Conservation (phyloP, 305 asterid genomes). For the Fraxinus latifolia region DNA sequence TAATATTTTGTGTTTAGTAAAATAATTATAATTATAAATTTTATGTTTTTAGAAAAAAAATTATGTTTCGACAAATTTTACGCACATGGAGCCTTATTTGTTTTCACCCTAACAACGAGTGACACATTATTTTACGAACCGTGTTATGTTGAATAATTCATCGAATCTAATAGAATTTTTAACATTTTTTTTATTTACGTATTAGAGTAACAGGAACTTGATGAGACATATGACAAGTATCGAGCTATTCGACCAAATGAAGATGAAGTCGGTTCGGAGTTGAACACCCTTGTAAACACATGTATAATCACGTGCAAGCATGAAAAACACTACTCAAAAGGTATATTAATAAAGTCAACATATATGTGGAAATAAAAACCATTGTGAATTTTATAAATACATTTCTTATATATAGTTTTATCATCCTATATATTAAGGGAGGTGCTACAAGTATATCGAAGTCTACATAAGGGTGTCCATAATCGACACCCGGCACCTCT, state of each 20-base stretch:
- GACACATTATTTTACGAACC: too few relatives aligned
- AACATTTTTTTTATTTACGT: neutral
- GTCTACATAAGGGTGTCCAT: too few relatives aligned
- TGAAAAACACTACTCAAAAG: neutral
- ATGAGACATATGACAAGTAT: neutral
- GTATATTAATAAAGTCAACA: neutral
- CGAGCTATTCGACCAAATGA: neutral
- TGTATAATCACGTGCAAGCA: neutral
- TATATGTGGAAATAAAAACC: neutral
- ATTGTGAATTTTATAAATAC: neutral
- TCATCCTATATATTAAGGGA: neutral
- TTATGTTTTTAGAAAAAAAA: too few relatives aligned
- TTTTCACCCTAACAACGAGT: too few relatives aligned
- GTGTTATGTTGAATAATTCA: too few relatives aligned
- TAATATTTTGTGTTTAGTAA: neutral
- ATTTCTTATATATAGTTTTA: neutral
- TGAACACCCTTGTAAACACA: neutral
- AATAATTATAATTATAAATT: too few relatives aligned
- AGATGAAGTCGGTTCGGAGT: neutral
- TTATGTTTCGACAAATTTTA: neutral
- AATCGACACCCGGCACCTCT: too few relatives aligned
- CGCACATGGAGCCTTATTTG: neutral
- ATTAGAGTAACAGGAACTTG: neutral
- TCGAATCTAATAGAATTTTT: too few relatives aligned
- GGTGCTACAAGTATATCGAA: too few relatives aligned